Percentiles rank a stretch among this genome's conserved stretches.
These are phyloP conservation scores for Candida stauntonica DNA, from an alignment of 805 yeast genomes.

Conservation along the genomic window DNA sequence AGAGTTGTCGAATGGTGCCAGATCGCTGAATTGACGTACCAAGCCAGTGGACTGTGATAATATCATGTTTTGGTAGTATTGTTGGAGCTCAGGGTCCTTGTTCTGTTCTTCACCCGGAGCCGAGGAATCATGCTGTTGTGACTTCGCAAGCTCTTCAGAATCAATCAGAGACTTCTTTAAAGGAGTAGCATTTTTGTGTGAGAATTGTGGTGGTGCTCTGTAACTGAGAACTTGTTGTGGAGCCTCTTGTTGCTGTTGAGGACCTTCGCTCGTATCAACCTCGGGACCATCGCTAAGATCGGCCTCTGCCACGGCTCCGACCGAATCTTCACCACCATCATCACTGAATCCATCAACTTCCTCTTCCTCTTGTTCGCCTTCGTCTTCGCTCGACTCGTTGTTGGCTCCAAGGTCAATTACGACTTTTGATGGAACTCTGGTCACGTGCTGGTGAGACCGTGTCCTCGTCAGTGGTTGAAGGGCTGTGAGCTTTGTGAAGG, in stretches of 20 bases:
- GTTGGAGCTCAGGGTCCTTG: constrained; percentile 20
- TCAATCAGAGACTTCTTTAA: constrained; percentile 14
- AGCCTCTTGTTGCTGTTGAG: background rate
- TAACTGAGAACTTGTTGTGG: constrained; percentile 15
- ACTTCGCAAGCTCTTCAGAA: constrained; percentile 8
- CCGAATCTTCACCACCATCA: too few relatives aligned
- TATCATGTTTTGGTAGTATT: constrained; percentile 38
- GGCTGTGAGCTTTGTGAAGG: constrained; percentile 21
- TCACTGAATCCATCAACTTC: constrained; percentile 27
- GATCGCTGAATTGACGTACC: constrained; percentile 36
- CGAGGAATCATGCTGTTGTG: constrained; percentile 1
- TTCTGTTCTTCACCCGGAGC: background rate
- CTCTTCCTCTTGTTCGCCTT: constrained; percentile 19
- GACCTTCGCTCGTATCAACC: too few relatives aligned
- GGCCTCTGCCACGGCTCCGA: too few relatives aligned
- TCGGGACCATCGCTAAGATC: constrained; percentile 15
- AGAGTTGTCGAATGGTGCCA: constrained; percentile 27
- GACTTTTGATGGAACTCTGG: constrained; percentile 13
- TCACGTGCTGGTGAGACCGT: constrained; percentile 15
- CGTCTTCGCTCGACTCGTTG: constrained; percentile 14
- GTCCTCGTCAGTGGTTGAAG: constrained; percentile 24
- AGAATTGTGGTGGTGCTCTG: constrained; percentile 24
- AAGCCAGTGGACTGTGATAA: constrained; percentile 52
- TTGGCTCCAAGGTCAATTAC: constrained; percentile 17
- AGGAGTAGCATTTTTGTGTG: constrained; percentile 16